Conservation (phyloP, 352 stramenopile species). For the Globisporangium polare region DNA sequence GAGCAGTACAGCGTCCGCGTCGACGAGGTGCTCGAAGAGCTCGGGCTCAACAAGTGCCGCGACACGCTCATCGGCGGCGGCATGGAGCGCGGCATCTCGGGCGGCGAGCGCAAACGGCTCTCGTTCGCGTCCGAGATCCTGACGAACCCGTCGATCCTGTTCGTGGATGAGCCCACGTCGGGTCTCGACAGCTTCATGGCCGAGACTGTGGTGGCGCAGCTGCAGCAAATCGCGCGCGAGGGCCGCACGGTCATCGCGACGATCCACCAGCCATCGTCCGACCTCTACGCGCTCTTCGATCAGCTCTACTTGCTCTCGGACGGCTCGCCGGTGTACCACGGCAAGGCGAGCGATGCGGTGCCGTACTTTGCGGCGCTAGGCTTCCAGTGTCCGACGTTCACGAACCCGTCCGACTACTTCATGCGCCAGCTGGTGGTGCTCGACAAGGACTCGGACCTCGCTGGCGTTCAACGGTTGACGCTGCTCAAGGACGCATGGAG, state of each 20-base stretch:
- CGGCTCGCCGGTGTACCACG: constrained; percentile 53
- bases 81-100: constrained; percentile 48
- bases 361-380: constrained; percentile 54
- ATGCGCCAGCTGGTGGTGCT: constrained; percentile 45
- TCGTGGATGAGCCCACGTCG: constrained; percentile 82
- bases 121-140: constrained; percentile 82
- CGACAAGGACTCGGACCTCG: constrained; percentile 35
- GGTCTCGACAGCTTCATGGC: constrained; percentile 61
- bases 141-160: constrained; percentile 68
- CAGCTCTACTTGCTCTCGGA: constrained; percentile 50
- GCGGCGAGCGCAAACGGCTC: constrained; percentile 80
- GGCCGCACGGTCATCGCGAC: constrained; percentile 88
- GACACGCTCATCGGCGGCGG: constrained; percentile 56
- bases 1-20: constrained; percentile 34
- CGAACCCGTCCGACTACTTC: constrained; percentile 69
- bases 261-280: constrained; percentile 85
- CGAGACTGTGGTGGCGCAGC: constrained; percentile 40
- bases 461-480: constrained; percentile 18
- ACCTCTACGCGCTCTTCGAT: constrained; percentile 56
- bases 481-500: constrained; percentile 40
- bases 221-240: constrained; percentile 68
- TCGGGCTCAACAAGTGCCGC: constrained; percentile 49
- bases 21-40: constrained; percentile 48
- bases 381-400: constrained; percentile 46
- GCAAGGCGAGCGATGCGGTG: constrained; percentile 41